Conservation (phyloP, 2,329 filamentous ascomycete genomes). For the Penicillium sp. region DNA sequence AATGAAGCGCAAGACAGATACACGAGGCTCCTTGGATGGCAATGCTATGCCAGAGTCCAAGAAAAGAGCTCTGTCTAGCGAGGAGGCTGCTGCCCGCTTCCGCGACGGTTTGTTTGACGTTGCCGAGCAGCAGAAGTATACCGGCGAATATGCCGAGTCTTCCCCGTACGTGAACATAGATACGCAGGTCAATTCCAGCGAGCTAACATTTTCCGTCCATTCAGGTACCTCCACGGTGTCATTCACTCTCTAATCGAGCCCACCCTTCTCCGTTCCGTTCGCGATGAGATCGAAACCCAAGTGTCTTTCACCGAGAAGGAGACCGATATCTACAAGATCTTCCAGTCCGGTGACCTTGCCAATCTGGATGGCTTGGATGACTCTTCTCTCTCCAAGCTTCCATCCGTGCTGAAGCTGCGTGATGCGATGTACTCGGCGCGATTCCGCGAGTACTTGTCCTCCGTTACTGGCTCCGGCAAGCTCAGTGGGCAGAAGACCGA, state of each 20-base stretch:
- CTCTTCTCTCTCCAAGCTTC: conserved; percentile 79
- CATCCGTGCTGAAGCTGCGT: conserved; percentile 86
- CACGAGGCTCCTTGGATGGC: conserved; percentile 29
- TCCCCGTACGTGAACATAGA: conserved; percentile 38
- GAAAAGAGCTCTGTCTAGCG: conserved; percentile 41
- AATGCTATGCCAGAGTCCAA: conserved; percentile 40
- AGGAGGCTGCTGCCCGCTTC: conserved; percentile 44
- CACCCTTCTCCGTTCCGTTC: conserved; percentile 78
- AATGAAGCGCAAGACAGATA: conserved; percentile 50
- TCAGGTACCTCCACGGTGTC: conserved; percentile 85
- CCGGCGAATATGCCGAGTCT: conserved; percentile 44
- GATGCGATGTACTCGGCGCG: conserved; percentile 89
- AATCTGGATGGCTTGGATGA: conserved; percentile 94
- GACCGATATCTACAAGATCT: conserved; percentile 99
- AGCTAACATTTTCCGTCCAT: neutral
- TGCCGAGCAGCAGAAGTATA: conserved; percentile 45
- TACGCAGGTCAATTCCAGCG: neutral
- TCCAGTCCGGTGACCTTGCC: conserved; percentile 95
- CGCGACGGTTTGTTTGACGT: conserved; percentile 47
- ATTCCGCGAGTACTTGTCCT: conserved; percentile 86
- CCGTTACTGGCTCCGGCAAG: conserved; percentile 81
- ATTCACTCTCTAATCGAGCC: conserved; percentile 81
- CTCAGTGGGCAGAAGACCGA: conserved; percentile 94
- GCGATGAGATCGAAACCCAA: conserved; percentile 83
- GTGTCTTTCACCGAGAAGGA: conserved; percentile 97